Evolutionary conservation across 2,329 filamentous ascomycete genomes (phyloP), one percentile per base, ranked within the genome.

Genomic region (Sarocladiaceae sp.): DNA sequence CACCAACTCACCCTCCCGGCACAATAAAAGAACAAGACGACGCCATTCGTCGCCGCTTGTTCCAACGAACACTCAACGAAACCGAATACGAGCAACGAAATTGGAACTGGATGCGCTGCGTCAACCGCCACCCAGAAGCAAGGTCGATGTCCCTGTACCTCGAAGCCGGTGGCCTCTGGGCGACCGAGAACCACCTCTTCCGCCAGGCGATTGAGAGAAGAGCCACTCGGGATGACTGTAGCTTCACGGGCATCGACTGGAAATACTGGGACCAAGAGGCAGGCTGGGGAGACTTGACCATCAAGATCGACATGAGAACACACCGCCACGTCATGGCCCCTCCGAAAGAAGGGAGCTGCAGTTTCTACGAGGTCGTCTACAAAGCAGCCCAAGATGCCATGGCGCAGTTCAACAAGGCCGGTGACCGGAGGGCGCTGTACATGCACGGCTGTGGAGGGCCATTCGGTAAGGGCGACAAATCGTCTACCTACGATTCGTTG

Each of bases 91-190:
- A 55, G 13, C 6, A 17, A 3, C 57, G 58, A 40, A 58, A 58
- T 46, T 55, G 52, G 37, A 58, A 56, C 50, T 60, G 57, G 57
- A 44, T 60, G 7, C 56, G 56, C 22, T 60, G 57, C 52, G 23
- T 10, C 20, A 44, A 25, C 40, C 40, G 40, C 22, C 3, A 3
- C 22, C 40, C 40, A 22, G 12, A 10, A 3, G 13, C 13, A 3
- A 15, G 3, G 6, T 4, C 4, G 8, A 28, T 25, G 40, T 23
- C 40, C 40, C 4, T 44, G 5, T 12, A 12, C 7, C 11, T 44
- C 40, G 40, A 44, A n/a, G 40, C 40, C 3, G 40, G 40, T n/a
- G 40, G 40, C 3, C 40, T 44, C 40, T 44, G 40, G 40, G 40
- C 40, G 11, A 44, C 40, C 4, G 8, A 28, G 22, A 15, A 44